Conservation (phyloP, 306 rosid species). For the Ormosia emarginata region DNA sequence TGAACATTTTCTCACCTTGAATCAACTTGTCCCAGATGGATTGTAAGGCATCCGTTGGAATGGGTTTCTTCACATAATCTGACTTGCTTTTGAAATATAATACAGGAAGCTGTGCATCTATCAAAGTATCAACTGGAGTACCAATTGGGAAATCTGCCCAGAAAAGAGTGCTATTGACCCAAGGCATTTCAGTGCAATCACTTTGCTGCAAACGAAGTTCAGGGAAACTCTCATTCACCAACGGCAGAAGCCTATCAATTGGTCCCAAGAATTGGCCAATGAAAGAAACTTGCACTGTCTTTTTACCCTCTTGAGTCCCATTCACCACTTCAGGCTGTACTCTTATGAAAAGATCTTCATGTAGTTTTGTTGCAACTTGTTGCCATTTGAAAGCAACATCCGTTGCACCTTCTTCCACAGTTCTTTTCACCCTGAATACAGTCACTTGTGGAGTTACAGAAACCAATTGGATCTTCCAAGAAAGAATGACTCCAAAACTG, state of each 20-base stretch:
- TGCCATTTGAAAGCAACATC: conserved; percentile 41
- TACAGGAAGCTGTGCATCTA: neutral
- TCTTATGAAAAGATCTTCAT: conserved; percentile 2
- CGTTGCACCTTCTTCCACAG: conserved; percentile 23
- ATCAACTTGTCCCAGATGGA: neutral
- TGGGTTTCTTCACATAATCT: neutral
- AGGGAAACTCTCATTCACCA: conserved; percentile 28
- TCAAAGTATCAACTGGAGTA: neutral
- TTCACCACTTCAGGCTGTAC: neutral
- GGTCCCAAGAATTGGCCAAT: conserved; percentile 19
- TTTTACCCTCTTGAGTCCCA: neutral
- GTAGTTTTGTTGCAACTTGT: conserved; percentile 18
- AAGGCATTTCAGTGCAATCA: conserved; percentile 26
- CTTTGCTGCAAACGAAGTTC: conserved; percentile 22
- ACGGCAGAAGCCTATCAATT: neutral
- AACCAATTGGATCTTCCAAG: conserved; percentile 42
- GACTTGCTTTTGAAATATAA: neutral
- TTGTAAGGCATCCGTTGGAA: neutral
- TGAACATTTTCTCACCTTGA: neutral
- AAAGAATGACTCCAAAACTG: conserved; percentile 45
- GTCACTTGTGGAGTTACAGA: conserved; percentile 44
- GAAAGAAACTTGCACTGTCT: neutral
- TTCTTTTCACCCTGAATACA: conserved; percentile 25
- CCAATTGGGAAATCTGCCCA: neutral
- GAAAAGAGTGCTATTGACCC: conserved; percentile 22